Evolutionary conservation across 108 stramenopile species (phyloP), one percentile per base, ranked within the genome.

Genomic region (Nitzschia sp.): DNA sequence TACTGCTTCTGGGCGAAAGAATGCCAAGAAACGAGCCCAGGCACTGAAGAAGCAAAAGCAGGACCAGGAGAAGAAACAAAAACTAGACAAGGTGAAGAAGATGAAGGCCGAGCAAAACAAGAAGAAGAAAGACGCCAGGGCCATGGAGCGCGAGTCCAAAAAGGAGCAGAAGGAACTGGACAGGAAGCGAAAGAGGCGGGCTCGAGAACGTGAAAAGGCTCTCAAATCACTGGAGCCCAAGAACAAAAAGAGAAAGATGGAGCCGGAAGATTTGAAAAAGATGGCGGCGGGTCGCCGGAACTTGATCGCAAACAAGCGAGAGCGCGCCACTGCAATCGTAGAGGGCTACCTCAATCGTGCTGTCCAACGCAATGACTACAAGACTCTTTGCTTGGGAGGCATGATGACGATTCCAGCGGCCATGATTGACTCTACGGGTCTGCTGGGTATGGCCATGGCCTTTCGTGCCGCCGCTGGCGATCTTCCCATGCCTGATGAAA

Each of bases 401-500:
- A 72, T 82, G 17, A 29, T 76, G 46, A 85, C 65, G 38, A 77
- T 87, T 33, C 84, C 89, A 8, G 77, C 84, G 5, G 72, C 87
- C 31, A 70, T 74, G 46, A 80, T 94, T 26, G 93, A 95, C 29
- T 80, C 89, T 11, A 74, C 80, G 25, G 83, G 90, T 3, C 62
- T 95, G 24, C 76, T 90, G 36, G 89, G 91, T 1, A 87, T 95
- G 86, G 89, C 94, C 18, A 79, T 95, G 31, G 94, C 91, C 15
- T 95, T 95, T 73, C 85, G 94, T 35, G 89, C 84, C 46, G 87
- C 91, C 25, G 85, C 94, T 9, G 94, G 94, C 0, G 85, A 92
- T 31, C 69, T 91, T 36, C 72, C 77, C n/a, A 82, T 89, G 71
- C 70, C 80, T 34, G 80, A 84, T 48, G 85, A 77, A 49, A 78